Evolutionary conservation across 331 rosid genomes (phyloP), one percentile per base, ranked within the genome.

Genomic region (Malus hybrid): DNA sequence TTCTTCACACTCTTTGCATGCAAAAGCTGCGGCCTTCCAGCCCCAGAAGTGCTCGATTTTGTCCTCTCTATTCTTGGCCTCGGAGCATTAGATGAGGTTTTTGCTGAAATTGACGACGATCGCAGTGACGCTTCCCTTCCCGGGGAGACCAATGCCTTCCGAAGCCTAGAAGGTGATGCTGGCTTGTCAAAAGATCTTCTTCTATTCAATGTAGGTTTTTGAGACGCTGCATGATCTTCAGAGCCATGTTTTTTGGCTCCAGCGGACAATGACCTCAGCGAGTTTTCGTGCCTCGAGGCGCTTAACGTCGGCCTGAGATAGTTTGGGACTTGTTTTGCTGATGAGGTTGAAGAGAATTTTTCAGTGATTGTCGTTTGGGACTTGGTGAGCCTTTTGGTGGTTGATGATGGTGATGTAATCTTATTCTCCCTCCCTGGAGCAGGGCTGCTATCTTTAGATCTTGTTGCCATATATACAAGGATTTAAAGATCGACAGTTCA

Each of bases 181-280:
- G 93, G 90, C 71, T 61, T 91, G 65, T 92, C 97, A 6, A 90
- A 70, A 27, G 97, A 94, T 76, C 91, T 92, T 85, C 96, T 90
- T 79, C 99, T 83, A 29, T 84, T 83, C 31, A 79, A 7, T 3
- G 22, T 16, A 5, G 93, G 71, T 75, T 74, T 91, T 6, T 50
- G 32, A 60, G n/a, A 24, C 56, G 55, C 50, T 54, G 61, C 61
- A 55, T 69, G 39, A 32, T 63, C 48, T 28, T 76, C 66, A 64
- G 22, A 15, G 70, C 44, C 67, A 73, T 69, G 60, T 67, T 85
- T 87, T 72, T 67, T 87, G 29, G 63, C 34, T 33, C 67, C 67
- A 14, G 39, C 67, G 29, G 34, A 6, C 7, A 19, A 28, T 62
- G 67, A 29, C 19, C 34, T 62, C n/a, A 29, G 76, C 31, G 88